Conservation (phyloP, 176 grass and related monocot genomes). For the Olyra latifolia region DNA sequence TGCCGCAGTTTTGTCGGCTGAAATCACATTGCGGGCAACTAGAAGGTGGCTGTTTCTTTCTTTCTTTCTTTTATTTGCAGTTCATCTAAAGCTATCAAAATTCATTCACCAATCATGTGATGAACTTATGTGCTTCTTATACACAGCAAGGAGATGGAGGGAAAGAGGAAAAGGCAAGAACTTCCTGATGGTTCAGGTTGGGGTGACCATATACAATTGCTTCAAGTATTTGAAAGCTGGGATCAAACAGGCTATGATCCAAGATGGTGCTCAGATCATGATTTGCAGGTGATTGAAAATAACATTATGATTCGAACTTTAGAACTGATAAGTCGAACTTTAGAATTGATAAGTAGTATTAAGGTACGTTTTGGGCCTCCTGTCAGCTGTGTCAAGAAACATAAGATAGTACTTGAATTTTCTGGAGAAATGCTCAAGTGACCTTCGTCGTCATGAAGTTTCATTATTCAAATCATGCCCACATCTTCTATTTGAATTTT, state of each 20-base stretch:
- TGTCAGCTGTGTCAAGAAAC: neutral
- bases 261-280: conserved; percentile 83
- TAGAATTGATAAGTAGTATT: neutral
- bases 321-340: neutral
- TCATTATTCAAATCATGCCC: neutral
- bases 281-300: conserved; percentile 65
- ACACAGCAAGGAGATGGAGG: conserved; percentile 66
- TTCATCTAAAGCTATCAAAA: neutral
- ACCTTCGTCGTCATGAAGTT: neutral
- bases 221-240: conserved; percentile 97
- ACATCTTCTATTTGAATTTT: conserved; percentile 16
- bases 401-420: conserved; percentile 26
- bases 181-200: conserved; percentile 92
- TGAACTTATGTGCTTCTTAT: conserved; percentile 22
- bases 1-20: conserved; percentile 81
- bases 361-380: neutral
- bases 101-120: conserved; percentile 5
- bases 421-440: neutral
- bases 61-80: neutral
- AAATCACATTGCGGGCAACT: conserved; percentile 70
- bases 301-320: neutral
- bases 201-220: conserved; percentile 96
- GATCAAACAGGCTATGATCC: conserved; percentile 80
- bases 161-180: conserved; percentile 75
- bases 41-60: conserved; percentile 38